Percentiles rank a stretch among this genome's conserved stretches.
Conservation (phyloP, 768 basidiomycete species). For the Hydnum rufescens region DNA sequence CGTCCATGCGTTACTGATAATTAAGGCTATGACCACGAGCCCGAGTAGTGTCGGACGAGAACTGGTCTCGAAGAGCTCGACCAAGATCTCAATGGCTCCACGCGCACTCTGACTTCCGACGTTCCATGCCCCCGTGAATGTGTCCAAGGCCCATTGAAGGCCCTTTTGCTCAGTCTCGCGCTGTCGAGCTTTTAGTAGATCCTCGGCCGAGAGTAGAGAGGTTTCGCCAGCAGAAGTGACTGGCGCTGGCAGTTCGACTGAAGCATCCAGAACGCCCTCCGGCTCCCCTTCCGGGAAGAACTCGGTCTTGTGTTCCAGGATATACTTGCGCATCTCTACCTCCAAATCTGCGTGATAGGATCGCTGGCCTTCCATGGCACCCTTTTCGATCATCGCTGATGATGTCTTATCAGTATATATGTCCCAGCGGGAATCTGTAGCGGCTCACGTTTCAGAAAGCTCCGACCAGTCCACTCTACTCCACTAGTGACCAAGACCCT, state of each 20-base stretch:
- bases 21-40: conserved; percentile 48
- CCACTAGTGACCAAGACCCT: conserved; percentile 72
- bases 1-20: conserved; percentile 68
- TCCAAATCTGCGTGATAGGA: conserved; percentile 69
- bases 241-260: conserved; percentile 20
- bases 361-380: conserved; percentile 82
- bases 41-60: conserved; percentile 35
- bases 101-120: conserved; percentile 51
- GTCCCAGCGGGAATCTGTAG: no score
- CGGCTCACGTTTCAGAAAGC: conserved; percentile 76
- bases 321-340: conserved; percentile 69
- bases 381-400: conserved; percentile 80
- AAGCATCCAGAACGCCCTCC: conserved; percentile 26
- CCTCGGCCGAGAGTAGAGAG: conserved; percentile 15
- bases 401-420: not conserved
- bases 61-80: conserved; percentile 22
- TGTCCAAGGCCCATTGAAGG: conserved; percentile 79
- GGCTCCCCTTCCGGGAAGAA: conserved; percentile 57
- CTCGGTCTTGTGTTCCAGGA: conserved; percentile 72
- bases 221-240: not conserved
- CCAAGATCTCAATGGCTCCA: conserved; percentile 57
- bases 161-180: conserved; percentile 49
- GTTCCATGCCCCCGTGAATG: conserved; percentile 52
- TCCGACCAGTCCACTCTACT: conserved; percentile 91
- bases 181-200: conserved; percentile 34